Evolutionary conservation across 257 asterid species (phyloP).

Genomic region (Nicotiana benthamiana): DNA sequence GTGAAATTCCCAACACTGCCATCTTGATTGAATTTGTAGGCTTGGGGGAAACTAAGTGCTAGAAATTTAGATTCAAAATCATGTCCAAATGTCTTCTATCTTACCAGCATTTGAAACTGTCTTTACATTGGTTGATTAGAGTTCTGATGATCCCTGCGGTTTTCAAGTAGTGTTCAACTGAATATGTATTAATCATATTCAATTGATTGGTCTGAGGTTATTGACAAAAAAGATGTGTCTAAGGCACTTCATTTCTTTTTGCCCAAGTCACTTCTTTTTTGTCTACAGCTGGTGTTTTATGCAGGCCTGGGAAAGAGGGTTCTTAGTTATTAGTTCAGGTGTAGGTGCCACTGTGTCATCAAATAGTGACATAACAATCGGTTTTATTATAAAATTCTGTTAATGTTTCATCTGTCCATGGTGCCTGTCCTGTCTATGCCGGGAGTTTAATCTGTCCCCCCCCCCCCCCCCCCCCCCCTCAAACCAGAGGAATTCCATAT

Average conservation of each 20-base stretch:
- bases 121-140: not conserved
- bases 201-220: not conserved
- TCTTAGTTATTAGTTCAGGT: not conserved
- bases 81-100: not conserved
- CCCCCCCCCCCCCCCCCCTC: not conserved
- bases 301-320: not conserved
- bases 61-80: not conserved
- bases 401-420: not conserved
- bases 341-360: not conserved
- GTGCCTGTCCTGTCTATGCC: not conserved
- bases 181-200: not conserved
- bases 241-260: not conserved
- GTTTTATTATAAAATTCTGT: not conserved
- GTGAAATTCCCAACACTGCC: not conserved
- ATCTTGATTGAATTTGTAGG: not conserved
- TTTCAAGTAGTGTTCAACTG: not conserved
- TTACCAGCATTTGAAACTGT: not conserved
- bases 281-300: not conserved
- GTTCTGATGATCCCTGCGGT: not conserved
- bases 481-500: not conserved
- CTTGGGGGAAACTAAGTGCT: not conserved
- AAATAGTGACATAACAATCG: not conserved
- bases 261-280: not conserved
- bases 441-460: not conserved
- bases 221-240: not conserved